Percentiles rank a stretch among this genome's conserved stretches.
These are phyloP conservation scores for Suillus cothurnatus DNA, from an alignment of 768 basidiomycete genomes.

Conservation along the genomic window DNA sequence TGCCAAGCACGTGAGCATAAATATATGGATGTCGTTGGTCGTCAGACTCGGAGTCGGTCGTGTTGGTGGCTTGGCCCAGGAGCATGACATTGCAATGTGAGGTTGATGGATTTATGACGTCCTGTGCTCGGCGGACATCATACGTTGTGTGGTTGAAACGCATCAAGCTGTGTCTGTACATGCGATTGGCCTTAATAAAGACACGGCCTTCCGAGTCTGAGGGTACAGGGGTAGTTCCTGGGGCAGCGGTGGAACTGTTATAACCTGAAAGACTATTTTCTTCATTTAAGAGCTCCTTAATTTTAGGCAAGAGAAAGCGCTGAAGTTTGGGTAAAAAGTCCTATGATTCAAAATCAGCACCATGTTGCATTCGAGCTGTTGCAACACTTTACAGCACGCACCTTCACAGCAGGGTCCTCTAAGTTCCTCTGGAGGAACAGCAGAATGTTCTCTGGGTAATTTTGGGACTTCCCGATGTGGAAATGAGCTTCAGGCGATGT, in stretches of 20 bases:
- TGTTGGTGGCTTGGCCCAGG: background rate
- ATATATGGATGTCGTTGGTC: background rate
- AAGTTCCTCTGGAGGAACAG: slow-evolving; percentile 5
- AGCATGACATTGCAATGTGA: slow-evolving; percentile 1
- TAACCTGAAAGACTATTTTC: slow-evolving; percentile 19
- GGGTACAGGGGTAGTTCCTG: background rate
- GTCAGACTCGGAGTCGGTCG: background rate
- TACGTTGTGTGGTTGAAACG: slow-evolving; percentile 4
- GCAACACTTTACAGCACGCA: background rate
- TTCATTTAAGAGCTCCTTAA: slow-evolving; percentile 10
- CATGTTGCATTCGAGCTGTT: background rate
- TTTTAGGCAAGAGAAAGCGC: slow-evolving; percentile 11
- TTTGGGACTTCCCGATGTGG: slow-evolving; percentile 19
- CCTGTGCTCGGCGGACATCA: slow-evolving; percentile 1
- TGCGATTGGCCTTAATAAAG: background rate
- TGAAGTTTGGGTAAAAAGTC: slow-evolving; percentile 14
- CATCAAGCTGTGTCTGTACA: slow-evolving; percentile 4
- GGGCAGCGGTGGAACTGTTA: too few species aligned
- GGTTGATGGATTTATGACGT: slow-evolving; percentile 6
- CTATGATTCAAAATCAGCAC: slow-evolving; percentile 4
- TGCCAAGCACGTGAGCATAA: slow-evolving; percentile 14
- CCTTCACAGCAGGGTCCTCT: slow-evolving; percentile 30
- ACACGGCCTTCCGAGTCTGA: background rate
- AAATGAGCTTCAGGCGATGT: slow-evolving; percentile 17
- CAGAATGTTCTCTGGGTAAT: background rate